These are phyloP conservation scores for Entomortierella chlamydospora DNA, from an alignment of 192 early-diverging fungal species.

Conservation along the genomic window DNA sequence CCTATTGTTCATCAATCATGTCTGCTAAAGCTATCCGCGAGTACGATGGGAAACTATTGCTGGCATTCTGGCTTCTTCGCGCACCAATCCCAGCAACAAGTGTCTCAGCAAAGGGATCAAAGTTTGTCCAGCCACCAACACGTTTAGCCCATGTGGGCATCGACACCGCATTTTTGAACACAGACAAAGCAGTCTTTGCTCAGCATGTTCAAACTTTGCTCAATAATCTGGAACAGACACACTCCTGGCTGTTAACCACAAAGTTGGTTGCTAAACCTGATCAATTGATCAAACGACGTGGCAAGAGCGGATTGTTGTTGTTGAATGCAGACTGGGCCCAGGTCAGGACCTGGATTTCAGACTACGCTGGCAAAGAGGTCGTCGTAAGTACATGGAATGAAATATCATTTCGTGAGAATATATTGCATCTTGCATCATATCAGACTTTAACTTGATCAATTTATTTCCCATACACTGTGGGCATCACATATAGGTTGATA, in stretches of 20 bases:
- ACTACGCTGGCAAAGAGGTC: constrained; percentile 88
- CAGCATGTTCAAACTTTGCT: constrained; percentile 67
- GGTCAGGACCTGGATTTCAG: constrained; percentile 90
- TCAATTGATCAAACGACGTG: constrained; percentile 97
- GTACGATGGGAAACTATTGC: constrained; percentile 97
- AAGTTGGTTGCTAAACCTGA: constrained; percentile 98
- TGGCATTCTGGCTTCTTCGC: constrained; percentile 87
- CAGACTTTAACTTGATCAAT: too few species aligned
- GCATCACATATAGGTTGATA: constrained; percentile 74
- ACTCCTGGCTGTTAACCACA: constrained; percentile 86
- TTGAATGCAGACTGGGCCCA: constrained; percentile 92
- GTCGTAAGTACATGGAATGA: constrained; percentile 61
- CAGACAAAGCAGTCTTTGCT: constrained; percentile 71
- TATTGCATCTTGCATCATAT: too few species aligned
- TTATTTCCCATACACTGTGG: too few species aligned
- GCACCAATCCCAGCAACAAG: constrained; percentile 69
- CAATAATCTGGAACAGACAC: constrained; percentile 73
- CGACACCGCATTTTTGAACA: constrained; percentile 67
- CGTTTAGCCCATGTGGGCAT: constrained; percentile 86
- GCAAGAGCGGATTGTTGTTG: constrained; percentile 94
- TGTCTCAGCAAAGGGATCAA: constrained; percentile 59
- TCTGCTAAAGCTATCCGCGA: constrained; percentile 95
- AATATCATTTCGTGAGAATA: too few species aligned
- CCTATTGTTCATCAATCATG: constrained; percentile 59
- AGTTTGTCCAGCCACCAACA: constrained; percentile 78